Percentiles rank a stretch among this genome's conserved stretches.
Evolutionary conservation across 257 asterid species (phyloP).

Genomic region (Solanum verrucosum): DNA sequence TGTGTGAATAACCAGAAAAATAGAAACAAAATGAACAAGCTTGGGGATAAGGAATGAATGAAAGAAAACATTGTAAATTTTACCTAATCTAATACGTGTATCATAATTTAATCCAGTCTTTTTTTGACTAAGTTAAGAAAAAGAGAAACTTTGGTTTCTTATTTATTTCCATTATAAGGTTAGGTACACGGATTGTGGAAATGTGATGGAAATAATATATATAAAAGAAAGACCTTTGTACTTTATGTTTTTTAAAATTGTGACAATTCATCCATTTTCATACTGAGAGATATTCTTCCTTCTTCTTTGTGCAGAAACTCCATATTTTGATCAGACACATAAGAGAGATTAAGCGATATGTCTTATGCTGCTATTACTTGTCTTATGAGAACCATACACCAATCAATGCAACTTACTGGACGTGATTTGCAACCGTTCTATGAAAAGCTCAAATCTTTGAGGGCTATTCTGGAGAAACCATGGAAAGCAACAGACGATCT

Average conservation of each 20-base stretch:
- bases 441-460: not conserved
- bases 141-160: not conserved
- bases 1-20: not conserved
- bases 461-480: not conserved
- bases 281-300: not conserved
- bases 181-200: not conserved
- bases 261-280: not conserved
- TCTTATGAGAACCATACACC: not conserved
- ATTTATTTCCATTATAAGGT: not conserved
- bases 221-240: not conserved
- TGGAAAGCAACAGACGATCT: not conserved
- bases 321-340: too few species aligned
- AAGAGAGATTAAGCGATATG: not conserved
- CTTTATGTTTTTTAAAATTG: not conserved
- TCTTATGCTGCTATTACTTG: not conserved
- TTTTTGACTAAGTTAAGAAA: not conserved
- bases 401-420: not conserved
- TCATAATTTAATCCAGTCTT: not conserved
- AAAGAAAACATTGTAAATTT: not conserved
- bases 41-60: not conserved
- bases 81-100: not conserved
- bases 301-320: not conserved
- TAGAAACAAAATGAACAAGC: not conserved
- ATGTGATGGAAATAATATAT: not conserved
- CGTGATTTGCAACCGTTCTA: not conserved